Percentiles rank a stretch among this genome's conserved stretches.
These are phyloP conservation scores for Colletotrichum falcatum DNA, from an alignment of 2,329 filamentous ascomycete genomes.

Conservation along the genomic window DNA sequence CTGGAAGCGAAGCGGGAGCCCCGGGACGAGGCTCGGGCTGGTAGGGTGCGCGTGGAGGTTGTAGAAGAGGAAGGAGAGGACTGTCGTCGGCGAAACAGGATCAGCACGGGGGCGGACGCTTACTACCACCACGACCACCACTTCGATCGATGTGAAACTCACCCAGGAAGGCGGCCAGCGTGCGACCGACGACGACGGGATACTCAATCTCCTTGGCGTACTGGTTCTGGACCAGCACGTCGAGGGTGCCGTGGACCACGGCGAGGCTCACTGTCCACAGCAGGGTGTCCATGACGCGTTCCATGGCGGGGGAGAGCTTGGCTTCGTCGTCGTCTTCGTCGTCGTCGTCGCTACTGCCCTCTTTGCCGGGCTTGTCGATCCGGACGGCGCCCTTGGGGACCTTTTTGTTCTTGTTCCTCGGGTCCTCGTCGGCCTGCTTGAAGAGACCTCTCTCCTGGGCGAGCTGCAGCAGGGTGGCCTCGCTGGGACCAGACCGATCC, in stretches of 20 bases:
- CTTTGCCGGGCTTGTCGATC: slow-evolving; percentile 21
- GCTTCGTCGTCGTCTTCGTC: slow-evolving; percentile 47
- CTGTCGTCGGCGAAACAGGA: slow-evolving; percentile 49
- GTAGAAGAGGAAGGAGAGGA: slow-evolving; percentile 68
- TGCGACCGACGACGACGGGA: slow-evolving; percentile 64
- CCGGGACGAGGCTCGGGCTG: slow-evolving; percentile 62
- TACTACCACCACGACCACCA: no score
- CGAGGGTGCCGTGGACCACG: slow-evolving; percentile 79
- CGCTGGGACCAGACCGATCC: slow-evolving; percentile 69
- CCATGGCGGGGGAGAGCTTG: slow-evolving; percentile 57
- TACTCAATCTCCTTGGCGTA: slow-evolving; percentile 77
- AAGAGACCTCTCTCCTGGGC: slow-evolving; percentile 74
- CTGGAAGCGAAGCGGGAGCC: slow-evolving; percentile 61
- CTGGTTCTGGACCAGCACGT: slow-evolving; percentile 83
- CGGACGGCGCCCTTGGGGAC: slow-evolving; percentile 40
- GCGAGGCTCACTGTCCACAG: slow-evolving; percentile 73
- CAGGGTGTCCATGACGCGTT: slow-evolving; percentile 66
- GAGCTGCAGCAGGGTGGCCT: slow-evolving; percentile 79
- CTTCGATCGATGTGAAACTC: slow-evolving; percentile 35
- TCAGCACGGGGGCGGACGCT: not conserved
- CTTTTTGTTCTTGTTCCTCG: slow-evolving; percentile 52
- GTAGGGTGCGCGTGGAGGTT: slow-evolving; percentile 66
- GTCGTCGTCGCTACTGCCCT: slow-evolving; percentile 45
- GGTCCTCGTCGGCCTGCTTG: slow-evolving; percentile 58
- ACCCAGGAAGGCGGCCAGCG: slow-evolving; percentile 66